Evolutionary conservation across 768 basidiomycete genomes (phyloP), one percentile per base, ranked within the genome.

Genomic region (Royoungia palumana): DNA sequence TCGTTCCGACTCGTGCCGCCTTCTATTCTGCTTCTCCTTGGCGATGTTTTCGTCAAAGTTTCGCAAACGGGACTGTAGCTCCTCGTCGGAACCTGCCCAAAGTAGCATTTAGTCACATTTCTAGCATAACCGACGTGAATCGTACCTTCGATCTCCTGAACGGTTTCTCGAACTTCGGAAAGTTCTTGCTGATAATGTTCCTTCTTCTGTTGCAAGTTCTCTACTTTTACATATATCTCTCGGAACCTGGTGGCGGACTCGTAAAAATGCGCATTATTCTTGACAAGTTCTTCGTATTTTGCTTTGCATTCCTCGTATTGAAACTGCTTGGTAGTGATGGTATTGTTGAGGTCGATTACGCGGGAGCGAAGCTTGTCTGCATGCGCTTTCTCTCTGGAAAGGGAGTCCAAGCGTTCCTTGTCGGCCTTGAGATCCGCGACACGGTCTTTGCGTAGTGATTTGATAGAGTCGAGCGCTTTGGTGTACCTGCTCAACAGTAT

Each of bases 391-490:
- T 97, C 92, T 19, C 78, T 74, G 17, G 83, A 77, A 17, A 96
- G 77, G 14, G 83, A 79, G 35, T 87, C 77, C 5, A 97, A 76
- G 10, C 87, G 82, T 61, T 91, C 95, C 57, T 89, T 88, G 66
- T 99, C 96, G 1, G 89, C 83, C 68, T 98, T 99, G 49, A 96
- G 78, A 47, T 97, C 95, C 2, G 87, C 80, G 2, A 85, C 76
- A 11, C 92, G 85, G 34, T 98, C 96, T 64, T 98, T 98, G 43
- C 94, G 82, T 17, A 98, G 75, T 32, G 69, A 61, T 64, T 94
- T 96, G 72, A 98, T 97, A 22, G 86, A 83, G 50, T 96, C 92
- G 1, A 99, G 76, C 0, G 95, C 96, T 62, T 98, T 98, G 0
- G 95, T 97, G 68, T 97, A 99, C 60, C 94, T 96, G 32, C 27